Conservation (phyloP, 106 monocot genomes). For the Dactylorhiza incarnata region DNA sequence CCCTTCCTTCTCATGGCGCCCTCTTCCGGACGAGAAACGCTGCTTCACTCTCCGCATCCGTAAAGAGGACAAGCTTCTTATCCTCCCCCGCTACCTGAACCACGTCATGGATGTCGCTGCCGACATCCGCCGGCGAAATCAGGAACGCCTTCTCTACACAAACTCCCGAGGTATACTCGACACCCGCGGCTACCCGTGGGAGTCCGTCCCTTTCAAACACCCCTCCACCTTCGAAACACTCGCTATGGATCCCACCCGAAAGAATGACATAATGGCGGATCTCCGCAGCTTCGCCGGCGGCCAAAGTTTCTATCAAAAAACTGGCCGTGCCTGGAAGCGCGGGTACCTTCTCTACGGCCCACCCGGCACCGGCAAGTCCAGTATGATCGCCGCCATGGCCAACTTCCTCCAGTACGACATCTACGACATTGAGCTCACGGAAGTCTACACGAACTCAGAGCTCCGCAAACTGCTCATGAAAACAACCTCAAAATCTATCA, state of each 20-base stretch:
- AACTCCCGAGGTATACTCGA: conserved; percentile 59
- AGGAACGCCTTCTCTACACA: conserved; percentile 68
- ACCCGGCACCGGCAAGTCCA: conserved; percentile 88
- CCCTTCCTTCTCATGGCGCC: conserved; percentile 65
- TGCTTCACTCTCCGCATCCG: conserved; percentile 57
- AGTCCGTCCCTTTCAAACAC: conserved; percentile 88
- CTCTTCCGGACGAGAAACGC: conserved; percentile 79
- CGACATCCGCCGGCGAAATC: conserved; percentile 47
- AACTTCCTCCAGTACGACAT: conserved; percentile 79
- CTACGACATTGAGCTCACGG: conserved; percentile 84
- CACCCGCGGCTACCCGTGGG: conserved; percentile 65
- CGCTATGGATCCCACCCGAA: conserved; percentile 60
- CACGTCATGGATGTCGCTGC: conserved; percentile 71
- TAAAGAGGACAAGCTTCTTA: conserved; percentile 37
- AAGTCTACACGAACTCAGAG: conserved; percentile 74
- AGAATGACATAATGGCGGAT: conserved; percentile 47
- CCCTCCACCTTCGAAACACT: conserved; percentile 89
- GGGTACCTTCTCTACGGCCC: conserved; percentile 76
- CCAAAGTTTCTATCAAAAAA: conserved; percentile 42
- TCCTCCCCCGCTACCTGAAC: conserved; percentile 59
- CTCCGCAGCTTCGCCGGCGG: conserved; percentile 44
- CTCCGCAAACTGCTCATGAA: conserved; percentile 83
- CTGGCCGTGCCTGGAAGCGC: conserved; percentile 81
- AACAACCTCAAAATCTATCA: conserved; percentile 76
- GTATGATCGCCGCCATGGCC: conserved; percentile 91